phyloP scores from a whole-genome alignment of 768 basidiomycete species.

The Boletus insuetus region DNA sequence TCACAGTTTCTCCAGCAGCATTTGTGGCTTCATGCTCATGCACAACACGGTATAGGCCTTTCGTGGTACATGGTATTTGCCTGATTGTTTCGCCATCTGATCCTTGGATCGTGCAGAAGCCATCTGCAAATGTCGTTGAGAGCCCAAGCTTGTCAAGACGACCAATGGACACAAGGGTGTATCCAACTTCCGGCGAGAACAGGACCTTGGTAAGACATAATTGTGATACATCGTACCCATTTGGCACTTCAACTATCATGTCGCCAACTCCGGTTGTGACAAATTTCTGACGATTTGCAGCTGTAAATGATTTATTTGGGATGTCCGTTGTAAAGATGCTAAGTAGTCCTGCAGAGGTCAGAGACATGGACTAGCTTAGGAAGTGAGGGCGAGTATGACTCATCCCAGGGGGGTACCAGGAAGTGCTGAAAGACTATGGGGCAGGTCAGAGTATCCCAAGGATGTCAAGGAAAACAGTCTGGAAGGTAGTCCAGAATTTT shows the following conservation, averaged over 20 bases:
- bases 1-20: background rate
- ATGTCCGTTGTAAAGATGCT: background rate
- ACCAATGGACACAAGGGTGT: background rate
- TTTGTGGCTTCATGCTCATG: background rate
- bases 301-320: background rate
- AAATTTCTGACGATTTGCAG: background rate
- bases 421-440: no score
- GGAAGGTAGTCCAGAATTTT: no score
- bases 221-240: background rate
- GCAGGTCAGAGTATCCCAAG: no score
- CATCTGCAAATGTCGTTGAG: background rate
- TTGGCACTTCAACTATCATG: background rate
- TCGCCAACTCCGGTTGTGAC: background rate
- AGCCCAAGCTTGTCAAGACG: background rate
- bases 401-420: no score
- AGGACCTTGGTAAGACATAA: background rate
- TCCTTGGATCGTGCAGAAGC: background rate
- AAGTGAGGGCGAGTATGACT: no score
- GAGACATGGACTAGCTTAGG: no score
- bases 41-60: background rate
- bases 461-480: no score
- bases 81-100: background rate
- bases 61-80: background rate
- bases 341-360: no score
- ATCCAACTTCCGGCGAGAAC: background rate